Base-by-base conservation (phyloP, 176 grass and related monocot genomes). In the Carex cristatella region DNA sequence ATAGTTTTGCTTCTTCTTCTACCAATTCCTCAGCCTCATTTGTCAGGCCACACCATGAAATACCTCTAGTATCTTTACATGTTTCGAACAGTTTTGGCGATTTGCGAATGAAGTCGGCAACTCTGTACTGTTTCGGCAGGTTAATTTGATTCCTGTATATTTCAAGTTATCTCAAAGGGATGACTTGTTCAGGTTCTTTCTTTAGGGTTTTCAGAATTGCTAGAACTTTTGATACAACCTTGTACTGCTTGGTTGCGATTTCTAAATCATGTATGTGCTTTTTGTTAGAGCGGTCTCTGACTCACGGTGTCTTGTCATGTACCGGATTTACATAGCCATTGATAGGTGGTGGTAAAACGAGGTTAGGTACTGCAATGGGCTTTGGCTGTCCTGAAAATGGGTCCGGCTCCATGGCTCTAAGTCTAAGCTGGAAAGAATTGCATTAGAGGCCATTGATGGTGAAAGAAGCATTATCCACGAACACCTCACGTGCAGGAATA, bases 81-180 rank as follows among this genome's bases (percentile, higher is more conserved):
- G 90, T 61, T 85, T 98, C 89, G 80, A 98, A 94, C 14, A 98
- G 82, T 81, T 73, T 83, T 6, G 95, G 92, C 10, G 91, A 98
- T 68, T 87, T 90, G 49, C 69, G 73, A 71, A 93, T 66, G 64
- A 98, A 98, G 79, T 98, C 90, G 6, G 85, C 86, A 56, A 98
- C 92, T 81, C 89, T 94, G 83, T 98, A 85, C 2, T 86, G 91
- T 73, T 92, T 88, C 4, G 23, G 23, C 23, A 23, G 23, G 23
- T 23, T 23, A 23, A 23, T 23, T 23, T 23, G 23, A 23, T 23
- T 23, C 23, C 89, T 84, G 65, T 91, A 92, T 40, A 88, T 91
- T 91, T 93, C 95, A 33, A 94, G 80, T 55, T 91, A 69, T 59
- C 81, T 91, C 63, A 98, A 64, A n/a, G 91, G 89, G 14, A 90